Conservation (phyloP, 495 filamentous ascomycete species). For the Penicillium lividum region DNA sequence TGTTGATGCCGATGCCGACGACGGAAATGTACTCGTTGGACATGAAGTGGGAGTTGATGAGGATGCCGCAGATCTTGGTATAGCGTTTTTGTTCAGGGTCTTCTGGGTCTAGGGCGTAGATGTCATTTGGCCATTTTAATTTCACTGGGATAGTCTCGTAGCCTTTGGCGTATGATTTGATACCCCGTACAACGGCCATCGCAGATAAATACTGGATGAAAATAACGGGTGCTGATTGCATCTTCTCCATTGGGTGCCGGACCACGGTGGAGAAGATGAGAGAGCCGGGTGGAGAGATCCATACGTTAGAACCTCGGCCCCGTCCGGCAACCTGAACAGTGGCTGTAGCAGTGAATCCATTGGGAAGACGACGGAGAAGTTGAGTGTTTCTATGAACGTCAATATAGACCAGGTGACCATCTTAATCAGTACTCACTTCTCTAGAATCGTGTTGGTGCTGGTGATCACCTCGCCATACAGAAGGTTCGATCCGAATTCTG, state of each 20-base stretch:
- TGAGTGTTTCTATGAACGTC: conserved; percentile 64
- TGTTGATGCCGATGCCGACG: conserved; percentile 86
- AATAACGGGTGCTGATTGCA: conserved; percentile 75
- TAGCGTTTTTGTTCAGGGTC: conserved; percentile 61
- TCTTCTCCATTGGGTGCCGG: conserved; percentile 72
- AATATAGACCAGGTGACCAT: conserved; percentile 8
- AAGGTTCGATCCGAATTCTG: conserved; percentile 72
- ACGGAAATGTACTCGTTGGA: conserved; percentile 81
- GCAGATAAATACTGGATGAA: conserved; percentile 94
- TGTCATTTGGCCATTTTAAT: conserved; percentile 97
- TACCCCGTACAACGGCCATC: conserved; percentile 83
- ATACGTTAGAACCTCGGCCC: conserved; percentile 88
- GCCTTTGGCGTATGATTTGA: conserved; percentile 74
- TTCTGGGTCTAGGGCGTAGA: conserved; percentile 78
- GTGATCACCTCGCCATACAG: conserved; percentile 93
- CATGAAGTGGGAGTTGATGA: conserved; percentile 85
- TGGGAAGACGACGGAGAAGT: conserved; percentile 73
- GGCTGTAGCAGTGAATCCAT: conserved; percentile 86
- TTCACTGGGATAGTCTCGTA: conserved; percentile 77
- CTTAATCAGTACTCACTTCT: conserved; percentile 60
- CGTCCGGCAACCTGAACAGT: conserved; percentile 90
- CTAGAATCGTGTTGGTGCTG: conserved; percentile 91
- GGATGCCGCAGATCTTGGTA: conserved; percentile 91
- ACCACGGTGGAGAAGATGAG: conserved; percentile 87
- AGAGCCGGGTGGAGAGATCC: conserved; percentile 86